Evolutionary conservation across 495 filamentous ascomycete species (phyloP).

Genomic region (Cudoniella acicularis): DNA sequence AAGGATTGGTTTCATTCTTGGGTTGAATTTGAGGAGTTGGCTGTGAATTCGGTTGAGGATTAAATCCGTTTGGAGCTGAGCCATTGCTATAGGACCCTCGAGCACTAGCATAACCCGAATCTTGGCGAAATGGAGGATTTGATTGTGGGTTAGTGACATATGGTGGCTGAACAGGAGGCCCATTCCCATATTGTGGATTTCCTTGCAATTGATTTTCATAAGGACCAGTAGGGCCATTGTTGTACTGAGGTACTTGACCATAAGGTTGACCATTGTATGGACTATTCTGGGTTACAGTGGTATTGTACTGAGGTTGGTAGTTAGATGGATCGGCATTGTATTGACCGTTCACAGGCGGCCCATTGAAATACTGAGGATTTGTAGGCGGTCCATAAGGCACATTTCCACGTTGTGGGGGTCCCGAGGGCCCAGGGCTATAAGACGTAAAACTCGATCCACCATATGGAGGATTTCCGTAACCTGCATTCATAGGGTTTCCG

Average conservation of each 20-base stretch:
- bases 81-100: conserved; percentile 22
- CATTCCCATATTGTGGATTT: conserved; percentile 10
- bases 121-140: conserved; percentile 16
- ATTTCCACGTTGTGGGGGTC: not conserved
- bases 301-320: conserved; percentile 2
- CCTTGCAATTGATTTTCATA: conserved; percentile 8
- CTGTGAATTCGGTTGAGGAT: not conserved
- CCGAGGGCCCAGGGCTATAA: not conserved
- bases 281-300: not conserved
- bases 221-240: not conserved
- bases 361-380: conserved; percentile 6
- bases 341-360: conserved; percentile 1
- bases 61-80: conserved; percentile 5
- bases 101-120: conserved; percentile 26
- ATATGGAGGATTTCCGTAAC: not conserved
- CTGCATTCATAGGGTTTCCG: not conserved
- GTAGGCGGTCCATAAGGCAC: conserved; percentile 4
- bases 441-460: too few species aligned
- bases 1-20: not conserved
- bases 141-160: not conserved
- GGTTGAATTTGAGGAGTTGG: not conserved
- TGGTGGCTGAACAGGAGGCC: conserved; percentile 5
- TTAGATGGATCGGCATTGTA: conserved; percentile 3
- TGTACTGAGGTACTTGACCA: not conserved
- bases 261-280: not conserved